phyloP scores from a whole-genome alignment of 345 rosid species.

The Hypericum perforatum region DNA sequence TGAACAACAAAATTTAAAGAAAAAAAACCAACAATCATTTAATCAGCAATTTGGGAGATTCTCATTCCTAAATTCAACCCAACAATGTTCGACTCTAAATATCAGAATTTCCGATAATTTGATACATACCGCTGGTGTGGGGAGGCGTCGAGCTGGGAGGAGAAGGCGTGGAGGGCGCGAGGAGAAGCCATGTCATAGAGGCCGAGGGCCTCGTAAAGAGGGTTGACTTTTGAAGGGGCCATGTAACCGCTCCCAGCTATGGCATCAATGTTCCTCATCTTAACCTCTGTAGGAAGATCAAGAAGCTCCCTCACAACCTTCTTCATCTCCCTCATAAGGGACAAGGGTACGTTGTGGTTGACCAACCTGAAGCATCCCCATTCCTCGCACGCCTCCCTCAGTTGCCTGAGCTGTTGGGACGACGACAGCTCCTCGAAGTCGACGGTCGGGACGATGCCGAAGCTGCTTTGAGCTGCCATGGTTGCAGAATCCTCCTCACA shows the following conservation, averaged over 20 bases:
- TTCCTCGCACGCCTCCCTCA: conserved; percentile 53
- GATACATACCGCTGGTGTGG: conserved; percentile 47
- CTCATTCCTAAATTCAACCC: no score
- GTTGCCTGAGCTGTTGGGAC: conserved; percentile 15
- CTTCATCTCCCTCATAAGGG: conserved; percentile 33
- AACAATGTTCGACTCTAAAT: no score
- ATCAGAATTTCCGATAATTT: no score
- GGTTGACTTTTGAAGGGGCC: neutral
- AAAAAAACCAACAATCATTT: no score
- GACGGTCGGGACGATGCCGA: conserved; percentile 31
- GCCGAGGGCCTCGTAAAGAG: neutral
- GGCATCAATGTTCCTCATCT: no score
- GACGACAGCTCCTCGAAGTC: conserved; percentile 39
- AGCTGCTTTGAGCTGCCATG: no score
- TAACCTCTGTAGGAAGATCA: no score
- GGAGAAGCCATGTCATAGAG: neutral
- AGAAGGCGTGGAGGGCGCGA: conserved; percentile 25
- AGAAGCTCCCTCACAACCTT: no score
- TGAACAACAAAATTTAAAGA: no score
- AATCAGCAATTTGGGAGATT: no score
- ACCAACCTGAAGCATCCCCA: conserved; percentile 78
- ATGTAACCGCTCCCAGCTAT: no score
- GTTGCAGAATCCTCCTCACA: no score
- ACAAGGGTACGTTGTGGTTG: conserved; percentile 43
- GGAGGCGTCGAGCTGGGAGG: conserved; percentile 58